Evolutionary conservation across 2,329 filamentous ascomycete species (phyloP).

Genomic region (Dactylonectria macrodidyma): DNA sequence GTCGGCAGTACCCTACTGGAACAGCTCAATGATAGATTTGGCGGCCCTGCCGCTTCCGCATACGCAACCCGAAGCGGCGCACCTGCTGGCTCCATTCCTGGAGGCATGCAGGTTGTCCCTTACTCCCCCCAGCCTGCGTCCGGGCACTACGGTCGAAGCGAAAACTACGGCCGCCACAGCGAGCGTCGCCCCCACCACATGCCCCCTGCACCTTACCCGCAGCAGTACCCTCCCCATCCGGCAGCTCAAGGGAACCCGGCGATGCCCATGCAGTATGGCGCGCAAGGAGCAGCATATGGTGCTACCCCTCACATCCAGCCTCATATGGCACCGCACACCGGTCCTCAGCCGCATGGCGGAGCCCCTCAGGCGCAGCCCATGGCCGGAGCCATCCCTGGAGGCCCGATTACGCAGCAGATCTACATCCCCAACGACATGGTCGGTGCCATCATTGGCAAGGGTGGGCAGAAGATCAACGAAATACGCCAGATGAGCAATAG

Average conservation of each 20-base stretch:
- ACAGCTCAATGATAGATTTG: constrained; percentile 96
- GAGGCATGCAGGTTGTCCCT: constrained; percentile 99
- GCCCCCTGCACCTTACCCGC: constrained; percentile 79
- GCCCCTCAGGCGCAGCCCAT: constrained; percentile 83
- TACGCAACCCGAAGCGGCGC: constrained; percentile 96
- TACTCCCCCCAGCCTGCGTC: constrained; percentile 95
- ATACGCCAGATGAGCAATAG: constrained; percentile 97
- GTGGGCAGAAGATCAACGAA: constrained; percentile 99
- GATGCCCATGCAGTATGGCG: constrained; percentile 85
- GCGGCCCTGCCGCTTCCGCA: constrained; percentile 95
- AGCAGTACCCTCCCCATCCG: constrained; percentile 79
- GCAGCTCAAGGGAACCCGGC: constrained; percentile 73
- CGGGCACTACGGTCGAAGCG: constrained; percentile 92
- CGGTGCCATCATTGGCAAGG: constrained; percentile 98
- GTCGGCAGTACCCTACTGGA: constrained; percentile 98
- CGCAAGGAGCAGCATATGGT: constrained; percentile 81
- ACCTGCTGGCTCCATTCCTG: constrained; percentile 92
- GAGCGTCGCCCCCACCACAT: constrained; percentile 82
- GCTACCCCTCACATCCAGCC: constrained; percentile 84
- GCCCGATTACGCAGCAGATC: constrained; percentile 94
- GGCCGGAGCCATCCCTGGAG: constrained; percentile 71
- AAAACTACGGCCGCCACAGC: constrained; percentile 84
- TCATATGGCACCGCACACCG: constrained; percentile 74
- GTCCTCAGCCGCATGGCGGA: constrained; percentile 71
- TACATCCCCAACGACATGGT: constrained; percentile 99